Base-by-base conservation (phyloP, 1,284 basidiomycete species). In the Mixia osmundae region DNA sequence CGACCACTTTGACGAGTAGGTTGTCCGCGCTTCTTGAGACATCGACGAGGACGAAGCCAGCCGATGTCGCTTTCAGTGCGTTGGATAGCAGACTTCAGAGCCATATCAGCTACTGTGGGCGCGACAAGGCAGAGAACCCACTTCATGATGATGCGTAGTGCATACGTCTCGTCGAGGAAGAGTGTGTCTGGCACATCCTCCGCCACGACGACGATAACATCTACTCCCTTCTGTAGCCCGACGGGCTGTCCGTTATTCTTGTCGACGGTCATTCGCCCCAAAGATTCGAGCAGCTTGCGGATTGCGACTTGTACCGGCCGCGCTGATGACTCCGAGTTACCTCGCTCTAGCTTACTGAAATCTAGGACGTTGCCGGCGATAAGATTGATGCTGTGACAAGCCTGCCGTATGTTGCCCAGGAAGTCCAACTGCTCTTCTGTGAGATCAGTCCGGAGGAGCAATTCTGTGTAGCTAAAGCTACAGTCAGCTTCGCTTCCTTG, bases 351-450 rank as follows among this genome's bases (percentile, higher is more conserved):
- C 14, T 25, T 21, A 20, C 11, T 27, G 25, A 26, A 36, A 18
- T 36, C 34, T 14, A 36, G 34, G 10, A 36, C 34, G 6, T 36
- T 15, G 4, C 15, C 5, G 8, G 34, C 28, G 34, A 36, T 36
- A 7, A 36, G 34, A 10, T 36, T 24, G 9, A 36, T 36, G 4
- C 14, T 36, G 25, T 27, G 22, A 8, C 11, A 8, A 15, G 33
- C 34, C 25, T 16, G 21, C 14, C 24, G 33, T 12, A 34, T 34
- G 24, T 34, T 34, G 33, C 15, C 19, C 18, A 34, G 16, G 15
- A 25, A 34, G 5, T 25, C 8, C 8, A 24, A n/a, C 23, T 34
- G 33, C 22, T 34, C 33, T 9, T 34, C 33, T 8, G 9, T 25
- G n/a, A 34, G 14, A 11, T 22, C 22, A 10, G 33, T 34, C 4